phyloP scores from a whole-genome alignment of 1,284 basidiomycete species.

The Rugosomyces carneus region DNA sequence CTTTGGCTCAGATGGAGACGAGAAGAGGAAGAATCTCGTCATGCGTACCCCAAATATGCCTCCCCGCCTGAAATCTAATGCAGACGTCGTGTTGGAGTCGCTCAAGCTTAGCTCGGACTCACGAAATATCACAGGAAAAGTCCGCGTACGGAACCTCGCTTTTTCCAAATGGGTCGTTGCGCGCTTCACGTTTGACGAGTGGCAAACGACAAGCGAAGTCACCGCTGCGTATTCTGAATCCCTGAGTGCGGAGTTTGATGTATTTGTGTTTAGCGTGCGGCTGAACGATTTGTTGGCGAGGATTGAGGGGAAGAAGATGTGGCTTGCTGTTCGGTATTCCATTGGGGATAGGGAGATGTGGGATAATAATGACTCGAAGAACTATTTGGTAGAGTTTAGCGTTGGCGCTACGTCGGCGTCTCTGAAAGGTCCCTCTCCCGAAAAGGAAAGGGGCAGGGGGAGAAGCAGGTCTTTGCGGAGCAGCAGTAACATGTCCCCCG shows the following conservation, averaged over 20 bases:
- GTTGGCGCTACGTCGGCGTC: constrained; percentile 21
- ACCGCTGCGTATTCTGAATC: constrained; percentile 74
- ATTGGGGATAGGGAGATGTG: constrained; percentile 74
- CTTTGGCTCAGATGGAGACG: constrained; percentile 38
- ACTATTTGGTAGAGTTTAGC: constrained; percentile 71
- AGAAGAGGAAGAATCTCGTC: constrained; percentile 29
- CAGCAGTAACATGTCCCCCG: not conserved
- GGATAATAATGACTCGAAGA: constrained; percentile 85
- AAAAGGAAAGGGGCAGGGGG: constrained; percentile 16
- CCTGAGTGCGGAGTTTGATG: constrained; percentile 56
- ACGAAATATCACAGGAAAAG: constrained; percentile 55
- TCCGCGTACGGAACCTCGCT: constrained; percentile 81
- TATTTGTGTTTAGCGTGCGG: constrained; percentile 63
- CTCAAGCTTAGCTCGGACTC: constrained; percentile 59
- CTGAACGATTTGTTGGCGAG: constrained; percentile 58
- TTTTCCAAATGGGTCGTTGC: constrained; percentile 87
- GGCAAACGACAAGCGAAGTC: constrained; percentile 96
- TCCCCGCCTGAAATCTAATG: constrained; percentile 24
- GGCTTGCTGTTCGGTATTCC: constrained; percentile 76
- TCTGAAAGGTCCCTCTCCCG: not conserved
- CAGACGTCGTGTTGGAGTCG: constrained; percentile 48
- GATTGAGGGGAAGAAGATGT: constrained; percentile 84
- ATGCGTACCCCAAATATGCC: constrained; percentile 57
- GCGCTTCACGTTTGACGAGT: constrained; percentile 90
- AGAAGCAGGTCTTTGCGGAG: not conserved